Evolutionary conservation across 306 rosid genomes (phyloP), one percentile per base, ranked within the genome.

Genomic region (Trifolium repens): DNA sequence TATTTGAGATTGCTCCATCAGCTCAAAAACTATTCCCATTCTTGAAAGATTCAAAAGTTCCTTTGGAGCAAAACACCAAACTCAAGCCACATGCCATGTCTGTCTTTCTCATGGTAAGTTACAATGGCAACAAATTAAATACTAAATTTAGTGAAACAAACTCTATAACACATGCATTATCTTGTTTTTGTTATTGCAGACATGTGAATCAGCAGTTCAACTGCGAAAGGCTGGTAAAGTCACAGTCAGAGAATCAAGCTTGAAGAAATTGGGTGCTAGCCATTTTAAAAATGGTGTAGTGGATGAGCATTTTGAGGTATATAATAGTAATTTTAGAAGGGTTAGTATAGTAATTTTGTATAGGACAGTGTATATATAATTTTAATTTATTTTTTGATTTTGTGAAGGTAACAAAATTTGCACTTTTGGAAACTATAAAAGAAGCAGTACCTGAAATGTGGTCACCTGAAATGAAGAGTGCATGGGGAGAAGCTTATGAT

Each of bases 401-500:
- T 55, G 40, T 42, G 1, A 30, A 92, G 97, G 98, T 93, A 4
- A 66, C 84, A 30, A 93, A 79, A 39, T 93, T 69, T 55, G 96
- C 98, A 55, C 87, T 93, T 49, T 50, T 93, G 82, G 94, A 93
- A 59, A 89, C 85, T 3, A 87, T 93, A 74, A 89, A 87, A 70
- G 93, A 85, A 69, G 94, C 92, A 47, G 91, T 90, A 0, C 88
- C 91, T 32, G 93, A 93, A 57, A 89, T 86, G 81, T 93, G 98
- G 98, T 89, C 89, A 13, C 81, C 82, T 2, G 89, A 76, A 42
- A 87, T 89, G 96, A 93, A 86, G 84, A 75, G 78, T 60, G 98
- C 98, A 53, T 93, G 98, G 96, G 91, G 83, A 74, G 88, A 83
- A 78, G 98, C 96, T 78, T 93, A 87, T 79, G 96, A 90, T 71